Conservation (phyloP, 75 land plant genomes). For the Selaginella moellendorffii region DNA sequence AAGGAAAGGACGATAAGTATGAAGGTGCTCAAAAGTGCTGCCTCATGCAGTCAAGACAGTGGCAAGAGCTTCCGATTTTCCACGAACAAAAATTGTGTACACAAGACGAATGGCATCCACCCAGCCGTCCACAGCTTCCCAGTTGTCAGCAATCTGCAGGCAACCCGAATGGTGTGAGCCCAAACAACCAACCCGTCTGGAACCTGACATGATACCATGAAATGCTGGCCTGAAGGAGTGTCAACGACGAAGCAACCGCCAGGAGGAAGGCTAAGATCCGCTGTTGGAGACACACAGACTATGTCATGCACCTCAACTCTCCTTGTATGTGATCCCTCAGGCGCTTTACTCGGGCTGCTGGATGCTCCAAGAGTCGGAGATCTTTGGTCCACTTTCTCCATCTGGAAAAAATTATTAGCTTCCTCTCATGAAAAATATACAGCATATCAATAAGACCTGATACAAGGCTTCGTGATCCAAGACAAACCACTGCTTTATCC, state of each 20-base stretch:
- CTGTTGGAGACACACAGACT: slow-evolving; percentile 58
- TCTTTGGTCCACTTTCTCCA: slow-evolving; percentile 33
- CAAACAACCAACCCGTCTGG: neutral
- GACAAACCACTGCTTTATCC: slow-evolving; percentile 72
- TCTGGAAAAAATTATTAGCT: slow-evolving; percentile 24
- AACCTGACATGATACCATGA: slow-evolving; percentile 34
- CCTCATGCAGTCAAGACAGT: slow-evolving; percentile 68
- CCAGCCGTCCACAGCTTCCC: slow-evolving; percentile 87
- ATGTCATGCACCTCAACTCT: slow-evolving; percentile 67
- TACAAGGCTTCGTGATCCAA: slow-evolving; percentile 88
- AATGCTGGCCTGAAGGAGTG: slow-evolving; percentile 60
- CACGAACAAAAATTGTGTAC: slow-evolving; percentile 85
- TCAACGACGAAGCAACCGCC: slow-evolving; percentile 87
- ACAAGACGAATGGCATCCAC: slow-evolving; percentile 86
- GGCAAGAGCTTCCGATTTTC: slow-evolving; percentile 72
- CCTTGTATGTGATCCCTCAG: slow-evolving; percentile 4
- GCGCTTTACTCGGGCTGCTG: neutral
- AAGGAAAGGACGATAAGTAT: too few species aligned
- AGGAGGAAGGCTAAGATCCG: slow-evolving; percentile 87
- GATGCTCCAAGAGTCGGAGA: slow-evolving; percentile 11
- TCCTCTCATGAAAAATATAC: too few species aligned
- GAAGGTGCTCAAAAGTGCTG: too few species aligned
- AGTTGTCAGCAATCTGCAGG: slow-evolving; percentile 79
- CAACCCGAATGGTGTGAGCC: neutral
- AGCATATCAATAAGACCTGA: too few species aligned